These are phyloP conservation scores for Sclerotinia subarctica DNA, from an alignment of 2,329 filamentous ascomycete genomes.

Conservation along the genomic window DNA sequence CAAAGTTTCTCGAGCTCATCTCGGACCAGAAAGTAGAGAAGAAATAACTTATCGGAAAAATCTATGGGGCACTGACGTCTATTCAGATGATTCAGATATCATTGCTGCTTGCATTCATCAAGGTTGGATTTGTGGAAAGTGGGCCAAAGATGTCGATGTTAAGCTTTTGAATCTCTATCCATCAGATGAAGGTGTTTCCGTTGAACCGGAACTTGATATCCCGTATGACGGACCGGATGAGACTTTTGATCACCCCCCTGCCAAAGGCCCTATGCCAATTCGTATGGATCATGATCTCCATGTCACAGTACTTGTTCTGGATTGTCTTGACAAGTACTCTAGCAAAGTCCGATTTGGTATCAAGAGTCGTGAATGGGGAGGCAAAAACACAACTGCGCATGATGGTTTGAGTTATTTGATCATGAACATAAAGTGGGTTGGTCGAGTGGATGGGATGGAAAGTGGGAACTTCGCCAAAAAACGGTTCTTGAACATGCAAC, in stretches of 20 bases:
- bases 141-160: slow-evolving; percentile 73
- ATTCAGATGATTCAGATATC: slow-evolving; percentile 93
- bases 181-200: slow-evolving; percentile 33
- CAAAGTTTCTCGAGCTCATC: slow-evolving; percentile 76
- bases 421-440: slow-evolving; percentile 77
- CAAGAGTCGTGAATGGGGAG: slow-evolving; percentile 74
- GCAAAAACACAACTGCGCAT: slow-evolving; percentile 43
- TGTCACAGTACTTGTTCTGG: slow-evolving; percentile 81
- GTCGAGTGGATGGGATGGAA: slow-evolving; percentile 57
- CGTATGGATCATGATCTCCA: slow-evolving; percentile 75
- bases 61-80: slow-evolving; percentile 90
- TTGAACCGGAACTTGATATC: slow-evolving; percentile 19
- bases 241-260: slow-evolving; percentile 51
- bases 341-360: slow-evolving; percentile 76
- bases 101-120: slow-evolving; percentile 90
- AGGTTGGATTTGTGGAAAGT: slow-evolving; percentile 88
- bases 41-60: slow-evolving; percentile 79
- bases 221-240: slow-evolving; percentile 22
- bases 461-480: slow-evolving; percentile 44
- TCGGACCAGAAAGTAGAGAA: slow-evolving; percentile 67
- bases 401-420: slow-evolving; percentile 78
- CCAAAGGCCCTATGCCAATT: slow-evolving; percentile 59
- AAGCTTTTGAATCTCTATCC: slow-evolving; percentile 59
- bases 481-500: slow-evolving; percentile 25
- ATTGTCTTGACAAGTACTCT: slow-evolving; percentile 72